phyloP scores from a whole-genome alignment of 106 monocot species.

The Dioscorea zingiberensis region DNA sequence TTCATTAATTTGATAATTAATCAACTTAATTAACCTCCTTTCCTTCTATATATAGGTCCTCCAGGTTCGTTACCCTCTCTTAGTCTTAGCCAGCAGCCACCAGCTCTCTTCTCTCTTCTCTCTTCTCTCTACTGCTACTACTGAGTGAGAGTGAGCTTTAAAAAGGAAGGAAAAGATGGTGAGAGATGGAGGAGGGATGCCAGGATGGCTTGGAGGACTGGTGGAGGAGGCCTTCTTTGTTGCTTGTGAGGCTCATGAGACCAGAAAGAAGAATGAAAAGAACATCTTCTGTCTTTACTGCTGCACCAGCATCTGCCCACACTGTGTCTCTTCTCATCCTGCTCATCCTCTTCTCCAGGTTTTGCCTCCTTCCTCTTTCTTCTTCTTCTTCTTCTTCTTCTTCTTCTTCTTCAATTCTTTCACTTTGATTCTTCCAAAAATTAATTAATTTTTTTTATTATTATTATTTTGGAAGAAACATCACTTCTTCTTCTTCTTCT shows the following conservation, averaged over 20 bases:
- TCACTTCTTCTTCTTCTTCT: neutral
- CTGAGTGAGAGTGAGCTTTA: too few species aligned
- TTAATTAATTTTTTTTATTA: neutral
- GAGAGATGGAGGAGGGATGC: slow-evolving; percentile 6
- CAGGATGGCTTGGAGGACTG: slow-evolving; percentile 32
- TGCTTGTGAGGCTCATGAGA: slow-evolving; percentile 22
- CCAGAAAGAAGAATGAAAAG: slow-evolving; percentile 45
- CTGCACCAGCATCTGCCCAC: slow-evolving; percentile 42
- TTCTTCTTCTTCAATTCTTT: neutral
- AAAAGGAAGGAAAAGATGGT: neutral
- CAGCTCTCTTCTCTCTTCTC: too few species aligned
- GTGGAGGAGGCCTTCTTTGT: slow-evolving; percentile 33
- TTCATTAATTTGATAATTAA: too few species aligned
- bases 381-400: slow-evolving; percentile 1
- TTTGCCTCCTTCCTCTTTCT: neutral
- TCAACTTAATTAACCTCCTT: too few species aligned
- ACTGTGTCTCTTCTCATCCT: slow-evolving; percentile 28
- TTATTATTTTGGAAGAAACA: neutral
- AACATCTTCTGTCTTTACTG: slow-evolving; percentile 46
- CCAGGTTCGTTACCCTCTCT: neutral
- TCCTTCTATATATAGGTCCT: too few species aligned
- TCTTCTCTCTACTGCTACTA: too few species aligned
- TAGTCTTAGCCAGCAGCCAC: neutral
- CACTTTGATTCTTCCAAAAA: neutral
- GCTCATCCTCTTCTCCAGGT: slow-evolving; percentile 36